phyloP scores from a whole-genome alignment of 768 basidiomycete species.

The Calocybe cyanea region DNA sequence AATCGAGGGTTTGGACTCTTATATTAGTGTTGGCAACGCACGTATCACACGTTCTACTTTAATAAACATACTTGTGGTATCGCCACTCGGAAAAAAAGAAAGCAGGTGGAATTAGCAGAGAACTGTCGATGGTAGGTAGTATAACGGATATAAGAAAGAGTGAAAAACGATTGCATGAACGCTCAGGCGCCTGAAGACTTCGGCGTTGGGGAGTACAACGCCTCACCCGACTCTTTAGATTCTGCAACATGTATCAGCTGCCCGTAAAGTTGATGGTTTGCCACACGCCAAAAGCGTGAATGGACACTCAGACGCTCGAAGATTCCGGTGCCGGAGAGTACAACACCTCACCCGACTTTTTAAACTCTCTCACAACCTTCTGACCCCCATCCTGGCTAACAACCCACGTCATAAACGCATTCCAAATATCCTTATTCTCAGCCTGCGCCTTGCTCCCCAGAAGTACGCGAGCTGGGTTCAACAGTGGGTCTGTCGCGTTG shows the following conservation, averaged over 20 bases:
- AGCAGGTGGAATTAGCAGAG: too few species aligned
- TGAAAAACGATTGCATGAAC: too few species aligned
- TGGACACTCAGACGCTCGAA: background rate
- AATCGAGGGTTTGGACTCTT: too few species aligned
- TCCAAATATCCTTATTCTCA: conserved; percentile 20
- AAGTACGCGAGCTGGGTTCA: conserved; percentile 27
- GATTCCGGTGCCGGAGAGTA: conserved; percentile 31
- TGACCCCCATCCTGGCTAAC: conserved; percentile 37
- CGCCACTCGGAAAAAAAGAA: too few species aligned
- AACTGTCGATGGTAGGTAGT: too few species aligned
- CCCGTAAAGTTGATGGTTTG: too few species aligned
- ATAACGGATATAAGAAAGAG: too few species aligned
- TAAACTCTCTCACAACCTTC: conserved; percentile 35
- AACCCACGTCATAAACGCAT: conserved; percentile 44
- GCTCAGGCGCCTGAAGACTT: background rate
- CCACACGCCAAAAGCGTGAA: too few species aligned
- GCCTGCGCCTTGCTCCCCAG: conserved; percentile 25
- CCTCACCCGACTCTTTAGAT: conserved; percentile 28
- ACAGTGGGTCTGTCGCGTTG: conserved; percentile 28
- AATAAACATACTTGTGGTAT: too few species aligned
- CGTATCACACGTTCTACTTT: too few species aligned
- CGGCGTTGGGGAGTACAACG: conserved; percentile 29
- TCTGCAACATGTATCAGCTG: too few species aligned
- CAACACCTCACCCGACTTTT: conserved; percentile 27
- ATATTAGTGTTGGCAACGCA: too few species aligned